Base-by-base conservation (phyloP, 768 basidiomycete species). In the Pisolithus microcarpus region DNA sequence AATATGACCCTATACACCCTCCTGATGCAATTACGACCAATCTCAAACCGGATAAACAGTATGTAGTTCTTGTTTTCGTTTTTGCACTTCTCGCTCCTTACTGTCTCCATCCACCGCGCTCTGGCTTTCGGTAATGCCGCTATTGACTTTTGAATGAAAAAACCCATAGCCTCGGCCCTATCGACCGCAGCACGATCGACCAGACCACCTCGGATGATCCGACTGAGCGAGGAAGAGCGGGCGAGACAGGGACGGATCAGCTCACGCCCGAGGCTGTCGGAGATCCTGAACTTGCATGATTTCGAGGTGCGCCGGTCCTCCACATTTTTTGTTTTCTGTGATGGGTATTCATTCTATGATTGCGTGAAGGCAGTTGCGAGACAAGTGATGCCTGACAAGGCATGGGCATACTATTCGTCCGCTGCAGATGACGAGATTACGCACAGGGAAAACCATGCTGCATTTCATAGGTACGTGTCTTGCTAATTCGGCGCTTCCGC, bases 401-500 rank as follows among this genome's bases (percentile, higher is more conserved):
- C 91, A 0, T 97, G 94, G 94, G 94, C 93, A 5, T 94, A 94
- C 65, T 94, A 97, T 62, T 91, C 88, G 1, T 93, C 91, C n/a
- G 94, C 92, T 16, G 84, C 95, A 7, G 95, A 97, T 63, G 94
- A 97, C 58, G 92, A 96, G 68, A 90, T 93, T 42, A 93, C 91
- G 28, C 73, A 78, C 53, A 77, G 92, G 45, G 92, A 95, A 67
- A 96, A 96, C 59, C 91, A 90, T 54, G 76, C 83, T 47, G 94
- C 93, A 2, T 98, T 86, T 62, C 94, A 97, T 58, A 78, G 94
- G 89, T 85, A 52, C 47, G 53, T 38, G 28, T 19, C n/a, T 10
- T 21, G 21, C 34, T n/a, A 23, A 58, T 1, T 4, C 5, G 15
- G 34, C 15, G n/a, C 7, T 21, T 10, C 42, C 10, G 42, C 11